phyloP scores from a whole-genome alignment of 345 rosid genomes.

The Lepidium sativum region DNA sequence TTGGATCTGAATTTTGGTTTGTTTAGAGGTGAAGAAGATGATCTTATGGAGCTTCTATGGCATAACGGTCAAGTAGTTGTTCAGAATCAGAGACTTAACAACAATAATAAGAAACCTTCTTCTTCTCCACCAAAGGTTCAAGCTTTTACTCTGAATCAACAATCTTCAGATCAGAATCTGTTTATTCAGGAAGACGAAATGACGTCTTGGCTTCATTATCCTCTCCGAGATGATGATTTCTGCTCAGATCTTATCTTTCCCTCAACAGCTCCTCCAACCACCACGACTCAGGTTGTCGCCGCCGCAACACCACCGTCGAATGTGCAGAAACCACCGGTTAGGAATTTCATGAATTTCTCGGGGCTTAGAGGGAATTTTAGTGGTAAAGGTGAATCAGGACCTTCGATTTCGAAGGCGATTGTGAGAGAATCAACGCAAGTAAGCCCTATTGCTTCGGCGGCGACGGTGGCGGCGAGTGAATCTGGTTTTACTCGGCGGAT shows the following conservation, averaged over 20 bases:
- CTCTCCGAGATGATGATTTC: conserved; percentile 43
- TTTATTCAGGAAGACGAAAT: conserved; percentile 90
- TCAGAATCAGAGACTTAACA: conserved; percentile 47
- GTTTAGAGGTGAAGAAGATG: conserved; percentile 48
- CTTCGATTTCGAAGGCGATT: conserved; percentile 33
- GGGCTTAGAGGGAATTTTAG: conserved; percentile 30
- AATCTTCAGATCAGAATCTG: conserved; percentile 30
- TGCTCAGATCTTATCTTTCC: conserved; percentile 55
- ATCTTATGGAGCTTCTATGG: conserved; percentile 88
- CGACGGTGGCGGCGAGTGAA: conserved; percentile 20
- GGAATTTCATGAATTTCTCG: conserved; percentile 56
- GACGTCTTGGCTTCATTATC: conserved; percentile 86
- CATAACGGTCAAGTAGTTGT: conserved; percentile 76
- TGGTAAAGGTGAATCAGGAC: conserved; percentile 31
- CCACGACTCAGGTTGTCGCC: background rate
- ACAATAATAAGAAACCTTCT: conserved; percentile 36
- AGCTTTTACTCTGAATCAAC: conserved; percentile 24
- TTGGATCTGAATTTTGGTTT: background rate
- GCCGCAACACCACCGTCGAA: conserved; percentile 13
- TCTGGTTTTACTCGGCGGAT: conserved; percentile 26
- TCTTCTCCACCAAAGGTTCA: background rate
- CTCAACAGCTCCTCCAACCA: background rate
- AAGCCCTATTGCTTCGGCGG: conserved; percentile 39
- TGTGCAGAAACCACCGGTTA: conserved; percentile 39
- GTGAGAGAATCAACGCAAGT: conserved; percentile 55